Conservation (phyloP, 192 early-diverging fungal species). For the Fimicolochytrium jonesii region DNA sequence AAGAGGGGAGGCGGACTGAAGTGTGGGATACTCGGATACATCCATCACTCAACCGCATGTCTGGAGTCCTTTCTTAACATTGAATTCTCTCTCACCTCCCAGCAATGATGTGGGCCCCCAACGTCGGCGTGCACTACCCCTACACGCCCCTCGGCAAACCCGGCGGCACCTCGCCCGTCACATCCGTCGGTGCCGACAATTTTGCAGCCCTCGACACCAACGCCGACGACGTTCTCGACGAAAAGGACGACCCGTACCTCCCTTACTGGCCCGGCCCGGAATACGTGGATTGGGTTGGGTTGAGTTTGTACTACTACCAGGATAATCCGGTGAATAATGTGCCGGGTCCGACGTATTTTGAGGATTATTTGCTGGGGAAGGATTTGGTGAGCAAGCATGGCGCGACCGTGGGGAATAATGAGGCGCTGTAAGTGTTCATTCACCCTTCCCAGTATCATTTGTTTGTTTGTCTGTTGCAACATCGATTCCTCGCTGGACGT, state of each 20-base stretch:
- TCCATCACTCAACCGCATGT: too few relatives aligned
- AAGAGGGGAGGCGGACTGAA: too few relatives aligned
- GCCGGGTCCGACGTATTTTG: background rate
- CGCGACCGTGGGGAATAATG: background rate
- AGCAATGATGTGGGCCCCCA: slow-evolving; percentile 50
- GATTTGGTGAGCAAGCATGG: slow-evolving; percentile 1
- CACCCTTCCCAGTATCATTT: too few relatives aligned
- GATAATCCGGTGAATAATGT: slow-evolving; percentile 4
- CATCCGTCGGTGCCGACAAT: background rate
- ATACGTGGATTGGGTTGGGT: slow-evolving; percentile 38
- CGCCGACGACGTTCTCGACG: slow-evolving; percentile 18
- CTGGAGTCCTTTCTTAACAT: too few relatives aligned
- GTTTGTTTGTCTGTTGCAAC: too few relatives aligned
- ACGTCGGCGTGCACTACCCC: slow-evolving; percentile 41
- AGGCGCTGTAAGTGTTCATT: slow-evolving; percentile 6
- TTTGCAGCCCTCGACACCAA: slow-evolving; percentile 34
- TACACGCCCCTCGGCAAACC: too few relatives aligned
- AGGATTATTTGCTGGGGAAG: slow-evolving; percentile 11
- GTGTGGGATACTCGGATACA: too few relatives aligned
- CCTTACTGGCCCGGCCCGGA: slow-evolving; percentile 38
- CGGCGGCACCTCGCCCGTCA: too few relatives aligned
- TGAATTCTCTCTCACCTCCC: background rate
- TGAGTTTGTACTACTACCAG: slow-evolving; percentile 19
- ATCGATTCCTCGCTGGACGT: too few relatives aligned
- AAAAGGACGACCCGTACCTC: slow-evolving; percentile 32